These are phyloP conservation scores for Ambrosia hybrid DNA, from an alignment of 140 eudicot species.

Conservation along the genomic window DNA sequence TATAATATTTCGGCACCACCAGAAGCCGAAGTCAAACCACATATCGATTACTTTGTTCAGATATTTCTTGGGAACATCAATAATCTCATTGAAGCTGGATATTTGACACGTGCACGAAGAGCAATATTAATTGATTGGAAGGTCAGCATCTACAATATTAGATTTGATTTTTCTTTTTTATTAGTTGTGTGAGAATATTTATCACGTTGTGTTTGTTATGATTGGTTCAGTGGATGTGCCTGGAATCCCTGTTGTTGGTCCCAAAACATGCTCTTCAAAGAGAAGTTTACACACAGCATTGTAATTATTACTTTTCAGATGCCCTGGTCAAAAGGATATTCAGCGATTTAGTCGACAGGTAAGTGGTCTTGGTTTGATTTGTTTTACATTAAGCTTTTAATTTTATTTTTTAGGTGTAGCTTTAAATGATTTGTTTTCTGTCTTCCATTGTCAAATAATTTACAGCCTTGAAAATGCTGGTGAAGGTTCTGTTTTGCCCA, in stretches of 20 bases:
- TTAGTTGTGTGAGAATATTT: conserved; percentile 62
- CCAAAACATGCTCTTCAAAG: conserved; percentile 13
- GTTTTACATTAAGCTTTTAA: no score
- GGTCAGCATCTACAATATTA: conserved; percentile 39
- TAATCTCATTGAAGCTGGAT: conserved; percentile 56
- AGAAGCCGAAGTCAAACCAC: conserved; percentile 32
- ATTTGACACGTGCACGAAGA: conserved; percentile 69
- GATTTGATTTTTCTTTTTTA: conserved; percentile 10
- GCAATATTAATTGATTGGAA: conserved; percentile 90
- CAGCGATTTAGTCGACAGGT: conserved; percentile 80
- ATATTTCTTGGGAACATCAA: conserved; percentile 59
- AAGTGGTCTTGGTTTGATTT: conserved; percentile 6
- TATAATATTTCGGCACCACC: conserved; percentile 24
- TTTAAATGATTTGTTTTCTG: neutral
- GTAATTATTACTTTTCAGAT: conserved; percentile 49
- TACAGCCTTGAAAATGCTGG: conserved; percentile 96
- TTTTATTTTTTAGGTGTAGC: neutral
- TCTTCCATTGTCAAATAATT: neutral
- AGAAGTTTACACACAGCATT: conserved; percentile 35
- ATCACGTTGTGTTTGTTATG: no score
- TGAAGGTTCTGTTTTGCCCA: conserved; percentile 78
- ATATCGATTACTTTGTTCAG: conserved; percentile 59
- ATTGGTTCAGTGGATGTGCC: no score
- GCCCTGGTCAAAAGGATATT: conserved; percentile 47
- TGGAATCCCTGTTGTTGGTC: no score